Evolutionary conservation across 2,329 filamentous ascomycete species (phyloP).

Genomic region (Pseudocercospora crystallina): DNA sequence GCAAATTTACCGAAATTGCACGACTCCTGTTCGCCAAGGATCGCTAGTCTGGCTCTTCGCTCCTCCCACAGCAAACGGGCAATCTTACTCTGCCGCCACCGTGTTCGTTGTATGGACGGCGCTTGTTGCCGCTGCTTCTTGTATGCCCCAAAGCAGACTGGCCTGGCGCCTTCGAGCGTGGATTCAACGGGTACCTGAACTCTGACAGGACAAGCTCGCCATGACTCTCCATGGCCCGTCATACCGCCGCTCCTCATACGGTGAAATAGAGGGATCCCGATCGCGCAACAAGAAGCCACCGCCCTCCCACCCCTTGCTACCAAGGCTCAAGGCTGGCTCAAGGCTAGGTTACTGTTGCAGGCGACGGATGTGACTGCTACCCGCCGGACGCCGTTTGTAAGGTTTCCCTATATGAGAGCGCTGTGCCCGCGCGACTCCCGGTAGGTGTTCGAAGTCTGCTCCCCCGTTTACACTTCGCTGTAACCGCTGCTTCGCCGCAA

Average conservation of each 20-base stretch:
- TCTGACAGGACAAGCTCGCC: neutral
- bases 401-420: no score
- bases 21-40: neutral
- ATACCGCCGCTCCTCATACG: no score
- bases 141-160: neutral
- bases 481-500: slow-evolving; percentile 13
- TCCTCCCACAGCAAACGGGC: neutral
- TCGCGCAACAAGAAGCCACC: no score
- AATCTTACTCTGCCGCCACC: slow-evolving; percentile 8
- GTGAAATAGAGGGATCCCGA: no score
- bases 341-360: no score
- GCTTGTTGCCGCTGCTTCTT: slow-evolving; percentile 1
- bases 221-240: neutral
- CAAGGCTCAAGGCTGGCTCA: no score
- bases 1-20: neutral
- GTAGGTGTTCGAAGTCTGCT: slow-evolving; percentile 1
- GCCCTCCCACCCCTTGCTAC: no score
- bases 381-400: slow-evolving; percentile 1
- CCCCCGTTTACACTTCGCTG: slow-evolving; percentile 7
- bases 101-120: slow-evolving; percentile 5
- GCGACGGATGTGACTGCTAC: neutral
- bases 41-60: slow-evolving; percentile 1
- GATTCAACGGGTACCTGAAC: neutral
- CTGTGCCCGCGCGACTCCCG: neutral
- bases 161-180: slow-evolving; percentile 3